These are phyloP conservation scores for Sambucus nigra DNA, from an alignment of 129 eudicot species.

Conservation along the genomic window DNA sequence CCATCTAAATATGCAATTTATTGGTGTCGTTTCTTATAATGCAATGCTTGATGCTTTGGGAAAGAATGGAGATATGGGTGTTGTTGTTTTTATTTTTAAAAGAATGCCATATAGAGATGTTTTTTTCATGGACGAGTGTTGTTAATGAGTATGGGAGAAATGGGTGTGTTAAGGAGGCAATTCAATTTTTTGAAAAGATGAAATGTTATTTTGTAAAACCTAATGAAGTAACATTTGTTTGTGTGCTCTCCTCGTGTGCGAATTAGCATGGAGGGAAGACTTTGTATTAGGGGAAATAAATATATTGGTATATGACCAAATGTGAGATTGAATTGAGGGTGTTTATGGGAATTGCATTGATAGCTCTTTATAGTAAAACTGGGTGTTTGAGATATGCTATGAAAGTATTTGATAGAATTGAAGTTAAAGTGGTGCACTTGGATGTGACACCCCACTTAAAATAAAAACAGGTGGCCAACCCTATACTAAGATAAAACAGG, in stretches of 20 bases:
- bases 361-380: slow-evolving; percentile 52
- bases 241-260: slow-evolving; percentile 53
- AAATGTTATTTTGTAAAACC: slow-evolving; percentile 24
- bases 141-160: slow-evolving; percentile 40
- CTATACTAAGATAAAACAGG: too few relatives aligned
- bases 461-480: too few relatives aligned
- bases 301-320: slow-evolving; percentile 54
- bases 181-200: slow-evolving; percentile 34
- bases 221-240: slow-evolving; percentile 68
- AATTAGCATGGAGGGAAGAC: slow-evolving; percentile 21
- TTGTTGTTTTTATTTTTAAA: slow-evolving; percentile 36
- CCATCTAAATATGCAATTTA: too few relatives aligned
- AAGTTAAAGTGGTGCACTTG: slow-evolving; percentile 45
- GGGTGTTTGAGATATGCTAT: slow-evolving; percentile 40
- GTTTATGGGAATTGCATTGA: slow-evolving; percentile 45
- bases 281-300: slow-evolving; percentile 44
- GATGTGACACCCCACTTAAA: too few relatives aligned
- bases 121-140: slow-evolving; percentile 65
- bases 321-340: slow-evolving; percentile 35
- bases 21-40: slow-evolving; percentile 52
- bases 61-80: slow-evolving; percentile 47
- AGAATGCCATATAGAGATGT: slow-evolving; percentile 41
- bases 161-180: slow-evolving; percentile 24
- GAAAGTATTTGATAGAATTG: slow-evolving; percentile 31
- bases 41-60: slow-evolving; percentile 76